phyloP scores from a whole-genome alignment of 2,329 filamentous ascomycete species.

The Cordyceps tenuipes region DNA sequence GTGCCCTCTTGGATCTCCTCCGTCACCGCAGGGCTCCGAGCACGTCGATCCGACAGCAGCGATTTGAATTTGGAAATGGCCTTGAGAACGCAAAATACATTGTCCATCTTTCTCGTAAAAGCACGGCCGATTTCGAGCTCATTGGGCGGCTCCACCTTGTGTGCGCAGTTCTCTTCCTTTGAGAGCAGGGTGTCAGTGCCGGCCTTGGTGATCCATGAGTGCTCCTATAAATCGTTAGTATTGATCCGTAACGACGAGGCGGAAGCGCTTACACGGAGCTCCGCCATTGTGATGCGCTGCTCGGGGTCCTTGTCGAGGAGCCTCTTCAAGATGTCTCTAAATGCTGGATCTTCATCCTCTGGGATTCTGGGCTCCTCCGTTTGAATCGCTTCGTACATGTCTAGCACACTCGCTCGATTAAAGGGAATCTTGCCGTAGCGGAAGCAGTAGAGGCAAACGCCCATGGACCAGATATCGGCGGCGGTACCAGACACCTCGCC shows the following conservation, averaged over 20 bases:
- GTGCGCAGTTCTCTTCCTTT: constrained; percentile 75
- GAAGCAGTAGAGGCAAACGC: constrained; percentile 86
- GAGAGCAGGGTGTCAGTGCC: constrained; percentile 72
- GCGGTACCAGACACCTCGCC: constrained; percentile 81
- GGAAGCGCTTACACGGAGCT: constrained; percentile 60
- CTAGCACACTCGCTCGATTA: constrained; percentile 66
- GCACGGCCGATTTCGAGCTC: constrained; percentile 85
- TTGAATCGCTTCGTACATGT: constrained; percentile 84
- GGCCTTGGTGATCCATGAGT: constrained; percentile 83
- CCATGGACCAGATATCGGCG: constrained; percentile 98
- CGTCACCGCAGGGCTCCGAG: not conserved
- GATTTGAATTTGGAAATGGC: constrained; percentile 84
- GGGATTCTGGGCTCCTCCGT: constrained; percentile 57
- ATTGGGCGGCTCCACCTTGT: constrained; percentile 74
- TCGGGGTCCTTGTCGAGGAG: constrained; percentile 79
- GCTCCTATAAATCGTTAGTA: constrained; percentile 48
- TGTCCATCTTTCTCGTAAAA: constrained; percentile 82
- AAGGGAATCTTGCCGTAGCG: constrained; percentile 86
- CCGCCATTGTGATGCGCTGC: constrained; percentile 73
- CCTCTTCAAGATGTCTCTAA: constrained; percentile 64
- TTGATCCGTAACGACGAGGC: not conserved
- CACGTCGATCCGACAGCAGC: constrained; percentile 40
- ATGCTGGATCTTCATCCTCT: constrained; percentile 54
- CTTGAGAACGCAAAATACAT: constrained; percentile 82
- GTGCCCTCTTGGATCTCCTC: constrained; percentile 3